These are phyloP conservation scores for Astragalus glycyphyllos DNA, from an alignment of 306 rosid genomes.

Conservation along the genomic window DNA sequence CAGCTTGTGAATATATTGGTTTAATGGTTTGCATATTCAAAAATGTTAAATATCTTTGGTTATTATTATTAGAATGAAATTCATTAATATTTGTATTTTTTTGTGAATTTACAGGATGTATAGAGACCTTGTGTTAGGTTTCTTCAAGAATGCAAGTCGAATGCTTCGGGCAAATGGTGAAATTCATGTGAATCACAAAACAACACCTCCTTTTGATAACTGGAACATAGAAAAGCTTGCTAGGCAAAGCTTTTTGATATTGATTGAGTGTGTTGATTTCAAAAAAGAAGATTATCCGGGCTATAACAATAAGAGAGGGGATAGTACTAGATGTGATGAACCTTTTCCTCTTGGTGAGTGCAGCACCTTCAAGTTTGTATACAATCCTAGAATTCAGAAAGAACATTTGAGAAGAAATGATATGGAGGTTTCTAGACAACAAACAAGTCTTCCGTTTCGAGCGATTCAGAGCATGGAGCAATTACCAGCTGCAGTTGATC, in stretches of 20 bases:
- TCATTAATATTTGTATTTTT: background rate
- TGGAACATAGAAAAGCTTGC: slow-evolving; percentile 57
- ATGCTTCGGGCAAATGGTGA: slow-evolving; percentile 60
- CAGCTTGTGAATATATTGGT: background rate
- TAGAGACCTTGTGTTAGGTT: slow-evolving; percentile 52
- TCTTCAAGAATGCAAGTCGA: slow-evolving; percentile 52
- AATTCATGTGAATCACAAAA: slow-evolving; percentile 67
- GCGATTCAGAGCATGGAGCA: background rate
- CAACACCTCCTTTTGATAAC: slow-evolving; percentile 39
- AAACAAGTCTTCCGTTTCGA: slow-evolving; percentile 18
- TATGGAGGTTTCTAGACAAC: background rate
- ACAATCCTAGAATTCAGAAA: background rate
- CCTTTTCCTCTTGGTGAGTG: slow-evolving; percentile 62
- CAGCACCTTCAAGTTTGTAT: slow-evolving; percentile 54
- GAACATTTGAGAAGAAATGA: background rate
- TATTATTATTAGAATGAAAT: background rate
- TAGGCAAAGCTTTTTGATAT: slow-evolving; percentile 17
- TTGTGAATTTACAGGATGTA: slow-evolving; percentile 54
- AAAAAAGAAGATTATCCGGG: slow-evolving; percentile 52
- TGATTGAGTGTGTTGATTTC: slow-evolving; percentile 48
- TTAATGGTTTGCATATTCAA: background rate
- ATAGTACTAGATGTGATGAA: slow-evolving; percentile 50
- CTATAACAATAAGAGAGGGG: slow-evolving; percentile 63
- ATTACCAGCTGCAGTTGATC: slow-evolving; percentile 5
- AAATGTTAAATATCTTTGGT: background rate